Evolutionary conservation across 495 filamentous ascomycete genomes (phyloP), one percentile per base, ranked within the genome.

Genomic region (Penicillium roqueforti): DNA sequence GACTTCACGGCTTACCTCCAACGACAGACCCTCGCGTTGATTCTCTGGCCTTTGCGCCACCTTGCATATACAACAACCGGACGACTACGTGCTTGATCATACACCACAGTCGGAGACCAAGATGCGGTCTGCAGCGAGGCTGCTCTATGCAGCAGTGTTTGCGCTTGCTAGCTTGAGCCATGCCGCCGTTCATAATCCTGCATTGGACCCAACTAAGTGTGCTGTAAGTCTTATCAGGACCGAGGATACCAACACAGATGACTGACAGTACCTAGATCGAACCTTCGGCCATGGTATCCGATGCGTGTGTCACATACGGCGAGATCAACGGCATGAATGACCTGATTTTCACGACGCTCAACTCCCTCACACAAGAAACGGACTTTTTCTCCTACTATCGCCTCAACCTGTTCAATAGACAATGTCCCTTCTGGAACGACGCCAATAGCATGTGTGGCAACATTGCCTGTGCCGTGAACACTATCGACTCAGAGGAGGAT

Each of bases 301-400:
- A 98, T 66, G 89, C 93, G 16, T 97, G 92, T 68, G 88, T 89
- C 40, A 93, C 92, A 37, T 98, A 95, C 68, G 85, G 85, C 43
- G 89, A 87, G 23, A 86, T 98, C 71, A 91, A 98, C 61, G 68
- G 74, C 19, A 77, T 97, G 7, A 98, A 97, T 68, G 73, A 80
- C 53, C 79, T 83, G 45, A 78, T 97, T 43, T 84, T 84, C 62
- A 85, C 90, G n/a, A 81, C 84, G n/a, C 72, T 98, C 43, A 79
- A 88, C 62, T 83, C 87, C 4, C 78, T 98, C 37, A 93, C 89
- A 1, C 82, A 83, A 67, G 84, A 87, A 45, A 95, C 92, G 61
- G 93, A 98, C 69, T 98, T 96, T 78, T 98, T 98, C 70, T 87
- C 91, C 50, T 90, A 97, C 67, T 98, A 97, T 71, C 88, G 93